A percentile compares a stretch with the other conserved stretches of the same genome.
phyloP scores from a whole-genome alignment of 2,329 filamentous ascomycete genomes.

The Ampelomyces quisqualis region DNA sequence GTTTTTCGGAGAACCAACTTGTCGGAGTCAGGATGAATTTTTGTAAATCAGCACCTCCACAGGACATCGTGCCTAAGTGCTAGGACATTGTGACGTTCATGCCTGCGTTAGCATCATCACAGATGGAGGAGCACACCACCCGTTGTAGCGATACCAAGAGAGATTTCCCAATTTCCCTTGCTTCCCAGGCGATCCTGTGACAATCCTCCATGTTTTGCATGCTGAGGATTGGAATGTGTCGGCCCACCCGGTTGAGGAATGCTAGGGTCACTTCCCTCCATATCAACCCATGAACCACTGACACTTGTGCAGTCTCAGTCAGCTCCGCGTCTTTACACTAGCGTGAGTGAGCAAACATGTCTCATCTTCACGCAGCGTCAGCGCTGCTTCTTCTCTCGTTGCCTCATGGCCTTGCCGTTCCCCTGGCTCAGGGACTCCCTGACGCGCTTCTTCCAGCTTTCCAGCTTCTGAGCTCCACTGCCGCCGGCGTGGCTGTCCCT shows the following conservation, averaged over 20 bases:
- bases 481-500: not conserved
- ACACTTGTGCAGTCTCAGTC: constrained; percentile 5
- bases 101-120: constrained; percentile 6
- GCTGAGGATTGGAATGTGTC: constrained; percentile 19
- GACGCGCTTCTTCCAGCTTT: constrained; percentile 3
- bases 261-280: constrained; percentile 7
- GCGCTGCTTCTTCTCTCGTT: constrained; percentile 21
- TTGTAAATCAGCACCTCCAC: not conserved
- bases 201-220: constrained; percentile 7
- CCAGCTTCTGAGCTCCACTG: not conserved
- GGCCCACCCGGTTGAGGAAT: constrained; percentile 19
- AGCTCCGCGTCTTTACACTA: constrained; percentile 9
- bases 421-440: constrained; percentile 11
- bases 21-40: not conserved
- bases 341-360: constrained; percentile 21
- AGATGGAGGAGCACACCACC: constrained; percentile 1
- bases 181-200: constrained; percentile 16
- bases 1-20: not conserved
- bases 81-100: constrained; percentile 1
- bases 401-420: constrained; percentile 9
- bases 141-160: constrained; percentile 10
- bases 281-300: constrained; percentile 10
- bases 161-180: constrained; percentile 9
- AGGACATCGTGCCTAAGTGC: constrained; percentile 2
- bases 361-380: constrained; percentile 13